phyloP scores from a whole-genome alignment of 768 basidiomycete species.

The Mycena pura region DNA sequence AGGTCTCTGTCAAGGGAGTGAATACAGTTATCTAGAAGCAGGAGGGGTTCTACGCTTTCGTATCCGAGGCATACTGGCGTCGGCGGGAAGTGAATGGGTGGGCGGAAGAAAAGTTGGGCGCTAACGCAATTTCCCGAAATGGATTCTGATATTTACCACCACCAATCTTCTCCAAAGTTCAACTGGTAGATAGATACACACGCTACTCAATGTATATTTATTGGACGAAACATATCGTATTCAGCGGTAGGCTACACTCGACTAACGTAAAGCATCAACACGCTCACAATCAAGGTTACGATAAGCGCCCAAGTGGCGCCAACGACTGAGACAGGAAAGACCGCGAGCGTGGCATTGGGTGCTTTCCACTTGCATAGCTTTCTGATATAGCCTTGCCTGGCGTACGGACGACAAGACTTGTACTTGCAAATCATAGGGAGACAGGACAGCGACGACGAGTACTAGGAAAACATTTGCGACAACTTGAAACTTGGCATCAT shows the following conservation, averaged over 20 bases:
- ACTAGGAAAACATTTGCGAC: constrained; percentile 61
- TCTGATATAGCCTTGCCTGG: background rate
- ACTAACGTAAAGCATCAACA: background rate
- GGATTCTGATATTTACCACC: background rate
- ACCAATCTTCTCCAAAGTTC: too few species aligned
- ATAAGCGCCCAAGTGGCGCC: constrained; percentile 22
- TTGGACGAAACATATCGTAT: background rate
- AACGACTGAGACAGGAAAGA: background rate
- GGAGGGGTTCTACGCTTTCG: constrained; percentile 61
- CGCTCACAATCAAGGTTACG: constrained; percentile 15
- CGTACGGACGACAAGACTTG: constrained; percentile 35
- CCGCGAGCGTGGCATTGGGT: constrained; percentile 8
- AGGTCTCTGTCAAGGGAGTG: constrained; percentile 69
- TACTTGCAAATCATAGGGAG: constrained; percentile 55
- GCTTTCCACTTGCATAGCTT: constrained; percentile 16
- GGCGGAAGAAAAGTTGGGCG: constrained; percentile 17
- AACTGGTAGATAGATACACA: too few species aligned
- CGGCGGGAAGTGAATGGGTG: background rate
- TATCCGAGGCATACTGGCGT: constrained; percentile 47
- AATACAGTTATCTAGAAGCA: background rate
- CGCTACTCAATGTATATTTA: background rate
- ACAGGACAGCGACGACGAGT: constrained; percentile 55
- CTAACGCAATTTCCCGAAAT: constrained; percentile 5
- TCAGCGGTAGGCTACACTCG: constrained; percentile 11
- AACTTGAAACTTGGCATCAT: constrained; percentile 70